These are phyloP conservation scores for Globisporangium uncinulatum DNA, from an alignment of 352 stramenopile species.

Conservation along the genomic window DNA sequence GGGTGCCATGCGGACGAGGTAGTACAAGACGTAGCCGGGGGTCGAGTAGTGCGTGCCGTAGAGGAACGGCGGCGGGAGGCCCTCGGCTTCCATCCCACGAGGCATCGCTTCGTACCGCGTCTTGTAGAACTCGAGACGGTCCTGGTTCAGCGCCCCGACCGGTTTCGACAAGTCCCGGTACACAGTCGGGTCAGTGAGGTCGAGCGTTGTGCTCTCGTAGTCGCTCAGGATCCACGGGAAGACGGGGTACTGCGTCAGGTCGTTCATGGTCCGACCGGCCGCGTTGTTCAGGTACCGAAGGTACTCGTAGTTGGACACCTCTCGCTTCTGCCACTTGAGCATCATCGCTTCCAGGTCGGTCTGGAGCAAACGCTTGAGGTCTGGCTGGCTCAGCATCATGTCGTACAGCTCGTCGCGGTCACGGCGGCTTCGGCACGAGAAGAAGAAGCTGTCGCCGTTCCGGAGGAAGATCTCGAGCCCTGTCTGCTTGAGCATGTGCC, in stretches of 20 bases:
- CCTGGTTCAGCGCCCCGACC: constrained; percentile 91
- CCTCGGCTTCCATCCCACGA: constrained; percentile 68
- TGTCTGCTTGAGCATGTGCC: constrained; percentile 84
- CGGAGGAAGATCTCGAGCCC: constrained; percentile 84
- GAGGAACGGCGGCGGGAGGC: constrained; percentile 91
- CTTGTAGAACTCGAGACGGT: constrained; percentile 85
- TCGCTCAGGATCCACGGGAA: too few relatives aligned
- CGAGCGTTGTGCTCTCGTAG: too few relatives aligned
- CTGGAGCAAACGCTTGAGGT: constrained; percentile 52
- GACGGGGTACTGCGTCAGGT: too few relatives aligned
- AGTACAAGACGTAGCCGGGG: constrained; percentile 97
- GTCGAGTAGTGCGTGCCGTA: constrained; percentile 95
- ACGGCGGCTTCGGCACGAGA: constrained; percentile 57
- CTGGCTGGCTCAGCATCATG: constrained; percentile 75
- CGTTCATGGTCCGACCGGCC: too few relatives aligned
- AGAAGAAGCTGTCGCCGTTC: constrained; percentile 74
- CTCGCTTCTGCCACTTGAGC: constrained; percentile 61
- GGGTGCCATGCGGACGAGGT: constrained; percentile 95
- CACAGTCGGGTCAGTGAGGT: too few relatives aligned
- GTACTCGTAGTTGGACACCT: too few relatives aligned
- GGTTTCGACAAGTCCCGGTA: constrained; percentile 93
- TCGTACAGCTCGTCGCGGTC: constrained; percentile 82
- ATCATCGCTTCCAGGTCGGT: constrained; percentile 74
- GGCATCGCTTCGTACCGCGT: constrained; percentile 89
- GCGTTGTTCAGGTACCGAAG: too few relatives aligned